Evolutionary conservation across 495 filamentous ascomycete species (phyloP).

Genomic region (Talaromyces trachyspermus): DNA sequence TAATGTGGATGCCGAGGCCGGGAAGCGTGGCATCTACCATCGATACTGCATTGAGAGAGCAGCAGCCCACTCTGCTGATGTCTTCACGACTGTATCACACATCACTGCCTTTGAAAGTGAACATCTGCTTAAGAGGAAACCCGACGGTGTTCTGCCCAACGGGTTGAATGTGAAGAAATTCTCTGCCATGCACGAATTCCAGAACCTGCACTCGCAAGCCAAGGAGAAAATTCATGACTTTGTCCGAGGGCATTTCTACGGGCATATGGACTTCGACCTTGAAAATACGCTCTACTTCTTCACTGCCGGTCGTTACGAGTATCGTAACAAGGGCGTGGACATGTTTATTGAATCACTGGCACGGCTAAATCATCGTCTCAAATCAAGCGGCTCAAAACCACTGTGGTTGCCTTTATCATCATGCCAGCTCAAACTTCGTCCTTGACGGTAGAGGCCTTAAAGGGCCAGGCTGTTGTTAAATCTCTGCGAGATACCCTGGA

Average conservation of each 20-base stretch:
- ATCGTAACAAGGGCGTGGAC: constrained; percentile 95
- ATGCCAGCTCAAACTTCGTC: constrained; percentile 98
- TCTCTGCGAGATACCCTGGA: constrained; percentile 87
- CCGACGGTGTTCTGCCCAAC: constrained; percentile 92
- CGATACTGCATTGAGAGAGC: constrained; percentile 96
- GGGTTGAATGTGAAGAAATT: constrained; percentile 99
- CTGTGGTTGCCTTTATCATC: constrained; percentile 97
- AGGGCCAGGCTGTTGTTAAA: constrained; percentile 95
- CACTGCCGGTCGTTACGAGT: constrained; percentile 94
- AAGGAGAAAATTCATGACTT: constrained; percentile 99
- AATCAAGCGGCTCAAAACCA: constrained; percentile 80
- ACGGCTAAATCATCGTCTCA: constrained; percentile 87
- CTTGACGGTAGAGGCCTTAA: constrained; percentile 88
- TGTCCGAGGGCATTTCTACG: constrained; percentile 96
- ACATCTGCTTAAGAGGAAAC: constrained; percentile 94
- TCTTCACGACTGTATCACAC: constrained; percentile 97
- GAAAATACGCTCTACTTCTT: constrained; percentile 99
- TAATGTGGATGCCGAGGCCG: constrained; percentile 92
- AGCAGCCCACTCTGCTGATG: constrained; percentile 83
- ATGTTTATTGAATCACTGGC: constrained; percentile 98
- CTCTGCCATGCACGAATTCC: constrained; percentile 97
- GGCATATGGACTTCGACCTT: constrained; percentile 92
- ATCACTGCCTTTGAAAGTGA: constrained; percentile 98
- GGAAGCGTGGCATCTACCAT: constrained; percentile 97
- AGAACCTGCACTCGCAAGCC: constrained; percentile 91